These are phyloP conservation scores for Fusarium sp. DNA, from an alignment of 2,329 filamentous ascomycete genomes.

Conservation along the genomic window DNA sequence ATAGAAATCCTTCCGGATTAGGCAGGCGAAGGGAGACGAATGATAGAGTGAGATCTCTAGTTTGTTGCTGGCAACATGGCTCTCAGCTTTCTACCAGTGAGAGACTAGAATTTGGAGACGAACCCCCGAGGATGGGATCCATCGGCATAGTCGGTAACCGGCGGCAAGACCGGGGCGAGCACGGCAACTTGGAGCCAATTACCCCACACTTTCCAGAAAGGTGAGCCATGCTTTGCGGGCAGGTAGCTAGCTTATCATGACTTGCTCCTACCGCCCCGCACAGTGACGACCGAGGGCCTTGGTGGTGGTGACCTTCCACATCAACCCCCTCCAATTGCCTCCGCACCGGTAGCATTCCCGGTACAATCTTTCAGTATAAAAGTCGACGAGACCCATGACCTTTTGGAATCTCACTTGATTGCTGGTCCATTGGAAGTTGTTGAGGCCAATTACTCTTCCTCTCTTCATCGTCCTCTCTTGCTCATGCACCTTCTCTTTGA, in stretches of 20 bases:
- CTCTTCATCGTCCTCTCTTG: background rate
- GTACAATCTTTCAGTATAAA: conserved; percentile 35
- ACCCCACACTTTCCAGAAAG: conserved; percentile 43
- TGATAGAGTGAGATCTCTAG: conserved; percentile 16
- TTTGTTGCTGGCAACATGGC: conserved; percentile 13
- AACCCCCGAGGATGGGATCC: conserved; percentile 31
- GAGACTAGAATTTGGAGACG: conserved; percentile 36
- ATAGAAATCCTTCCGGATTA: conserved; percentile 32
- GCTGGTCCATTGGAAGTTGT: conserved; percentile 32
- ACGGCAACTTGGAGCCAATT: conserved; percentile 28
- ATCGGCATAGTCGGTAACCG: conserved; percentile 48
- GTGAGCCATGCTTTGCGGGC: conserved; percentile 10
- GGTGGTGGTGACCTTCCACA: conserved; percentile 24
- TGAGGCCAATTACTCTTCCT: conserved; percentile 25
- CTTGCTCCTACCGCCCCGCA: conserved; percentile 37
- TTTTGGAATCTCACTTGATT: conserved; percentile 12
- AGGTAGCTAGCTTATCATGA: conserved; percentile 38
- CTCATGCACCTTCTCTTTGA: background rate
- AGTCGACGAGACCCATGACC: conserved; percentile 27
- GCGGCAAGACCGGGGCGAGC: conserved; percentile 28
- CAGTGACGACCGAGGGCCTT: conserved; percentile 19
- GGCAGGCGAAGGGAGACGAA: conserved; percentile 42
- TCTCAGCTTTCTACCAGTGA: conserved; percentile 32
- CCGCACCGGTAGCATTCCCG: conserved; percentile 37
- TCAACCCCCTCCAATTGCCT: conserved; percentile 33